phyloP scores from a whole-genome alignment of 2,329 filamentous ascomycete genomes.

The Thermomyces lanuginosus region DNA sequence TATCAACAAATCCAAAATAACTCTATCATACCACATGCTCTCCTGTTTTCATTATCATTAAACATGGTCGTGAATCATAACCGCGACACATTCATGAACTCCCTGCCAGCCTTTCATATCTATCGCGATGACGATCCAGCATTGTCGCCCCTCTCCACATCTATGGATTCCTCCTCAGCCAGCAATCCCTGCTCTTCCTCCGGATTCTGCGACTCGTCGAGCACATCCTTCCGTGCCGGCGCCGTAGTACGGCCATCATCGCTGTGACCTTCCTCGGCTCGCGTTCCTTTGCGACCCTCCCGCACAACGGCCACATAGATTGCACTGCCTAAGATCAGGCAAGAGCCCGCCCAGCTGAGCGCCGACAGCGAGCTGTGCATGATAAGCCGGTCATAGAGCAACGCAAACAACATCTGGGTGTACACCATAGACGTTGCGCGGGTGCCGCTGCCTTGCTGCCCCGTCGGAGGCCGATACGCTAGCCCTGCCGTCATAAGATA shows the following conservation, averaged over 20 bases:
- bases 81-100: too few relatives aligned
- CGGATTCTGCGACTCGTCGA: conserved; percentile 1
- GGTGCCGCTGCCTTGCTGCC: conserved; percentile 14
- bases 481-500: conserved; percentile 68
- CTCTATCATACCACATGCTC: too few relatives aligned
- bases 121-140: conserved; percentile 1
- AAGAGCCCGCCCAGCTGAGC: conserved; percentile 44
- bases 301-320: conserved; percentile 46
- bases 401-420: conserved; percentile 53
- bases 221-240: neutral
- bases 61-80: too few relatives aligned
- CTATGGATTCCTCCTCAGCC: neutral
- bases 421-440: conserved; percentile 53
- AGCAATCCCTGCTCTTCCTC: conserved; percentile 5
- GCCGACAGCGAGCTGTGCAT: conserved; percentile 44
- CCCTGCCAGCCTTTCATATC: too few relatives aligned
- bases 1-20: too few relatives aligned
- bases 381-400: conserved; percentile 47
- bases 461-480: conserved; percentile 46
- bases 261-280: neutral
- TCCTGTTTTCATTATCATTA: too few relatives aligned
- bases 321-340: conserved; percentile 48
- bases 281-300: conserved; percentile 11
- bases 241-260: conserved; percentile 1
- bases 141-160: conserved; percentile 3